Base-by-base conservation (phyloP, 371 early-diverging fungal genomes). In the Gilbertella persicaria region DNA sequence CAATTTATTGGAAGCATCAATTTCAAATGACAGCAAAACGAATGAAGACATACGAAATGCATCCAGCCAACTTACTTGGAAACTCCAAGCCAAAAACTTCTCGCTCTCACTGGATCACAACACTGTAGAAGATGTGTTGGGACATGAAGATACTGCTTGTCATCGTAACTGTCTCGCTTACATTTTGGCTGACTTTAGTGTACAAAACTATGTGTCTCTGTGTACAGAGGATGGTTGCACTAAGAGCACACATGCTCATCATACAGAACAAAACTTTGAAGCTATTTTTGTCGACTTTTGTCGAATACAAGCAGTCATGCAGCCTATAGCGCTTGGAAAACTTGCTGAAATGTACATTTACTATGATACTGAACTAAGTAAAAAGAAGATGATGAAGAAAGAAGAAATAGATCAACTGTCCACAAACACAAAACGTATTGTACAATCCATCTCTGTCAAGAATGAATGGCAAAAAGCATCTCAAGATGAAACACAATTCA, bases 261-360 rank as follows among this genome's bases (percentile, higher is more conserved):
- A 48, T 54, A n/a, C 21, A 5, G 54, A 60, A 36, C 21, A 59
- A 35, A 33, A 51, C 7, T 58, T 83, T 20, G 74, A 76, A 12
- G 71, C 84, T 3, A 76, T 83, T 23, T 72, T 74, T 46, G 60
- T 92, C 2, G 65, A 73, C 20, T 56, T 91, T 25, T 46, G 71
- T 9, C 82, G 85, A 48, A 71, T 90, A 7, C 87, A 86, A 50
- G 85, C 86, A 0, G 80, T 91, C 7, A 83, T 91, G 86, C 91
- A 89, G 41, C 91, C 92, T 0, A 83, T 80, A 55, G 89, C 91
- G 0, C 62, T 92, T 0, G 87, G 88, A 16, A 80, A 78, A 38
- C 65, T 90, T 14, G 79, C 85, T 3, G 91, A 90, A 36, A 71
- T 87, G 53, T 80, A 84, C 21, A 69, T 86, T 13, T 90, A 83